Conservation (phyloP, 2,329 filamentous ascomycete genomes). For the Ascochyta pisi region DNA sequence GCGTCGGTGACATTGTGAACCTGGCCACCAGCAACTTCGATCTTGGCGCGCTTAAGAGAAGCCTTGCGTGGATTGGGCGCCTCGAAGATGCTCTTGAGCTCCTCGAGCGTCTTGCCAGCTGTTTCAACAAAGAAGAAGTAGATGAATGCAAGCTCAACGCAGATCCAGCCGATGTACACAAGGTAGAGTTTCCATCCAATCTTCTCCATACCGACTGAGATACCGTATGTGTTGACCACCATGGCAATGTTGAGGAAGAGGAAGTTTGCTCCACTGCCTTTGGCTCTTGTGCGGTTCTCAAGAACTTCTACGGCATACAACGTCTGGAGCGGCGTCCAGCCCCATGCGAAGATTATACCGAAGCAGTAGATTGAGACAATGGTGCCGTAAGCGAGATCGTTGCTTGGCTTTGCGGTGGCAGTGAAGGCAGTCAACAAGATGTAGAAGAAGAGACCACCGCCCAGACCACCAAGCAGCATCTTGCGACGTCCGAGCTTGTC, state of each 20-base stretch:
- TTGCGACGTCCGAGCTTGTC: slow-evolving; percentile 43
- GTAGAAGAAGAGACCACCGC: slow-evolving; percentile 45
- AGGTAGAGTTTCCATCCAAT: slow-evolving; percentile 43
- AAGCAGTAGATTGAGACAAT: slow-evolving; percentile 53
- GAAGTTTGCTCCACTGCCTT: slow-evolving; percentile 45
- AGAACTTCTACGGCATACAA: slow-evolving; percentile 50
- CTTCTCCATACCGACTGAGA: slow-evolving; percentile 41
- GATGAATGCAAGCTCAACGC: slow-evolving; percentile 38
- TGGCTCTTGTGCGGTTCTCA: slow-evolving; percentile 50
- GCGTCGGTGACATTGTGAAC: slow-evolving; percentile 30
- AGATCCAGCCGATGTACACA: slow-evolving; percentile 43
- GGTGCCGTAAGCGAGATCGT: slow-evolving; percentile 46
- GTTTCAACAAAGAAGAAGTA: slow-evolving; percentile 45
- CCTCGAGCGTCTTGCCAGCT: slow-evolving; percentile 42
- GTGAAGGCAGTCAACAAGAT: slow-evolving; percentile 48
- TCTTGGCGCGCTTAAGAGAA: slow-evolving; percentile 32
- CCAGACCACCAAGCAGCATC: slow-evolving; percentile 48
- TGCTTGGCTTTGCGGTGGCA: slow-evolving; percentile 29
- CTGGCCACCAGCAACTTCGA: slow-evolving; percentile 31
- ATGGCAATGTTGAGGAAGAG: slow-evolving; percentile 45
- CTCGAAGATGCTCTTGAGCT: slow-evolving; percentile 43
- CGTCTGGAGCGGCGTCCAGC: slow-evolving; percentile 51
- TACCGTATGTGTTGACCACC: slow-evolving; percentile 45
- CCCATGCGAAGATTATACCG: slow-evolving; percentile 51
- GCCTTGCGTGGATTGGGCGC: slow-evolving; percentile 38